phyloP scores from a whole-genome alignment of 2,329 filamentous ascomycete genomes.

The Thielaviopsis cerberus region DNA sequence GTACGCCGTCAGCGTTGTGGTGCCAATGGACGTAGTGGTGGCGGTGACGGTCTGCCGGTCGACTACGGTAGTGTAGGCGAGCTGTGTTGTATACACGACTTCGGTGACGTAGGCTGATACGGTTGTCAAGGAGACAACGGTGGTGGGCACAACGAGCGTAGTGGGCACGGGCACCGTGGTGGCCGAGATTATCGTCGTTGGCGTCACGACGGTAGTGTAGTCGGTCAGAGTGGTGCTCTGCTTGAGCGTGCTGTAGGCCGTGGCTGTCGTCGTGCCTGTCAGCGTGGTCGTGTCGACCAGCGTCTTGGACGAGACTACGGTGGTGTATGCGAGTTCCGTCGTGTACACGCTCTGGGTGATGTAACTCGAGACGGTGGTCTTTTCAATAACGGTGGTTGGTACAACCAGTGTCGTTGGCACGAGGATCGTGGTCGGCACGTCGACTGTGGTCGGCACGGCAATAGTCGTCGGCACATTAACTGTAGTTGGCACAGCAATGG shows the following conservation, averaged over 20 bases:
- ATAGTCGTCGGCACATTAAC: neutral
- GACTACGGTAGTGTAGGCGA: neutral
- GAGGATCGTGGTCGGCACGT: neutral
- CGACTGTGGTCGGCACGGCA: neutral
- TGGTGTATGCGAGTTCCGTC: neutral
- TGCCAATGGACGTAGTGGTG: neutral
- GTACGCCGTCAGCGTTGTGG: neutral
- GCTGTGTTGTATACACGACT: neutral
- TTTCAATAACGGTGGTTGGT: neutral
- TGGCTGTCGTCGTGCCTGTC: neutral
- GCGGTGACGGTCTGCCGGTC: neutral
- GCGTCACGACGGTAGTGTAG: constrained; percentile 1
- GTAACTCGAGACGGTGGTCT: neutral
- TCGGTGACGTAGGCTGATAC: neutral
- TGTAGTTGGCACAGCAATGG: neutral
- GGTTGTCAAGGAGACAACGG: constrained; percentile 5
- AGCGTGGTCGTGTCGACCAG: neutral
- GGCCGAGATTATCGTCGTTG: neutral
- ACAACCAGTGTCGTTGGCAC: neutral
- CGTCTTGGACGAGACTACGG: neutral
- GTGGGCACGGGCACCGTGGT: neutral
- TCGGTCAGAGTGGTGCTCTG: neutral
- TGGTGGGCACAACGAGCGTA: neutral
- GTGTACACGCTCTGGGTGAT: neutral
- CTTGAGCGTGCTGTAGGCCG: neutral